Conservation (phyloP, 1,139 yeast species). For the Diutina mesorugosa region DNA sequence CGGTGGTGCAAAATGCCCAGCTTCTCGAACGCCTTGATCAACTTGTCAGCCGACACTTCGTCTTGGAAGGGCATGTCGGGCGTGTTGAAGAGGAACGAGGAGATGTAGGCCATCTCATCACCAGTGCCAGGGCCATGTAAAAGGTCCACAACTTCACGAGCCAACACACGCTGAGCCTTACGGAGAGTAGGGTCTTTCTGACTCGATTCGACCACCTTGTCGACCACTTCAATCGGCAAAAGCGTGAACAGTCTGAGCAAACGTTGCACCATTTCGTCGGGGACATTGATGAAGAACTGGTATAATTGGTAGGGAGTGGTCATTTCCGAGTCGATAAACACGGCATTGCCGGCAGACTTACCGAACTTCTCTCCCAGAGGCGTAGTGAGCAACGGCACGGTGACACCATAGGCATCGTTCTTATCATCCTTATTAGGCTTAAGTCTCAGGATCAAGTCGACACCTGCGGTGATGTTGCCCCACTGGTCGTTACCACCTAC, state of each 20-base stretch:
- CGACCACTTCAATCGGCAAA: conserved; percentile 50
- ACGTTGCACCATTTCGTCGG: conserved; percentile 63
- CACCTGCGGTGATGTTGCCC: conserved; percentile 97
- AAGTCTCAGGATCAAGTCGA: conserved; percentile 68
- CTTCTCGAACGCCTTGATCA: conserved; percentile 44
- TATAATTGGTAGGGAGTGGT: conserved; percentile 77
- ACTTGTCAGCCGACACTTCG: conserved; percentile 34
- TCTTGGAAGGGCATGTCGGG: conserved; percentile 38
- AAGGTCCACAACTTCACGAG: conserved; percentile 75
- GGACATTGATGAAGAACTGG: conserved; percentile 72
- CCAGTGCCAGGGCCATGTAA: conserved; percentile 79
- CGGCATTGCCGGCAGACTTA: conserved; percentile 93
- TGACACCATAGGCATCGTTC: conserved; percentile 51
- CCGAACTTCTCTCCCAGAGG: conserved; percentile 92
- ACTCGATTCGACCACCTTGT: conserved; percentile 37
- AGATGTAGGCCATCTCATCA: conserved; percentile 46
- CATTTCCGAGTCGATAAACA: conserved; percentile 61
- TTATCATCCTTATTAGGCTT: conserved; percentile 9
- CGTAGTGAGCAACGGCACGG: conserved; percentile 84
- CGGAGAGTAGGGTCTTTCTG: conserved; percentile 45
- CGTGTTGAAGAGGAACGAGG: conserved; percentile 54
- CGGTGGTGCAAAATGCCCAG: conserved; percentile 47
- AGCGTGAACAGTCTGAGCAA: conserved; percentile 71
- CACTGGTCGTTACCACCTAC: conserved; percentile 98
- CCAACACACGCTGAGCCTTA: conserved; percentile 63